These are phyloP conservation scores for Leccinum boreale DNA, from an alignment of 768 basidiomycete species.

Conservation along the genomic window DNA sequence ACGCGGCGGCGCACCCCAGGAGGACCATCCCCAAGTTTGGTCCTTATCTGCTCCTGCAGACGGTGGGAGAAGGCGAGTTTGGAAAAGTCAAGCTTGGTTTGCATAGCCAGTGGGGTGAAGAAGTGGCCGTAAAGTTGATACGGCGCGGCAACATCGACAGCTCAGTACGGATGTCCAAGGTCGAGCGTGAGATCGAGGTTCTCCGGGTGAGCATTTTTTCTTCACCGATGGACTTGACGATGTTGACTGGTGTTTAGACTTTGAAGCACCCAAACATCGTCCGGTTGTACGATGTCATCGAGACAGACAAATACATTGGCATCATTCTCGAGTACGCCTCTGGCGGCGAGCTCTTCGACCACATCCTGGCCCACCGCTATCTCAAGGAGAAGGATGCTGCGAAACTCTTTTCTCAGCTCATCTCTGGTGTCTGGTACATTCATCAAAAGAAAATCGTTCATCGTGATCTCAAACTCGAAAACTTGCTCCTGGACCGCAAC, in stretches of 20 bases:
- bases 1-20: constrained; percentile 75
- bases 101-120: constrained; percentile 90
- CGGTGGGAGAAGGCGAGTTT: constrained; percentile 97
- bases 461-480: constrained; percentile 98
- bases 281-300: constrained; percentile 95
- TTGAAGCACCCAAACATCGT: constrained; percentile 99
- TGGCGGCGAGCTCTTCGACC: constrained; percentile 97
- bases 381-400: constrained; percentile 92
- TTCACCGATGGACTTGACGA: neutral
- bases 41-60: constrained; percentile 92
- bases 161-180: constrained; percentile 84
- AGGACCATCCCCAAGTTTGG: constrained; percentile 93
- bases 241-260: constrained; percentile 48
- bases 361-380: constrained; percentile 96
- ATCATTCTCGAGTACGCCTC: constrained; percentile 99
- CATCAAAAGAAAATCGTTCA: constrained; percentile 99
- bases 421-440: constrained; percentile 98
- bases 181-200: constrained; percentile 97
- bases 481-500: constrained; percentile 92
- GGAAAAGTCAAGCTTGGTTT: constrained; percentile 99
- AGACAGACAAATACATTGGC: constrained; percentile 99
- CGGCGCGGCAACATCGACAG: constrained; percentile 89
- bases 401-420: constrained; percentile 95
- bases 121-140: constrained; percentile 98
- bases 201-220: constrained; percentile 61